Evolutionary conservation across 2,329 filamentous ascomycete species (phyloP), one percentile per base, ranked within the genome.

Genomic region (Bertia moriformis): DNA sequence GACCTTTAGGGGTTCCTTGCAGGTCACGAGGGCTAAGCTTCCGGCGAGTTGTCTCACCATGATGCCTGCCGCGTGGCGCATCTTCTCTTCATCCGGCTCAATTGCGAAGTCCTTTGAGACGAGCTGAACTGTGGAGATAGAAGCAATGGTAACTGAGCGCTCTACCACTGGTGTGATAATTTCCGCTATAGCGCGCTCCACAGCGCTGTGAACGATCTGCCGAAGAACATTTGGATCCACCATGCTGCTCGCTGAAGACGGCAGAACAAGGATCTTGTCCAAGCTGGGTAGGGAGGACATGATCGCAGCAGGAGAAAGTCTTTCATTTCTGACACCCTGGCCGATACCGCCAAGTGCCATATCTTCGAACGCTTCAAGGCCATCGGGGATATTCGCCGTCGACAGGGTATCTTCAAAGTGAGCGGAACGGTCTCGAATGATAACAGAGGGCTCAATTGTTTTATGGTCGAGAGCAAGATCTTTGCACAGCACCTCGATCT

Each of bases 81-180:
- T 71, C 44, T 85, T 83, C 46, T 84, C 83, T 59, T 93, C 85
- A 51, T 95, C 87, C 2, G 81, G 76, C 52, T 98, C 93, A 40
- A 88, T 93, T 0, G 85, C 83, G 54, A 96, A 98, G 55, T 98
- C 91, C 56, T 98, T 98, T 49, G 84, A 79, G 32, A 98, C 84
- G 60, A 98, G 83, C 57, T 96, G 87, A 44, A 87, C 83, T 0
- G 93, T 95, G 2, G 89, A 93, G 43, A 98, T 96, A 1, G 89
- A 89, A 36, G 91, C 91, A 55, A 98, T 98, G 0, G 93, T 96
- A 29, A 98, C 89, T 2, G 91, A 98, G 40, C 91, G 76, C 56
- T 98, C 93, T 13, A 98, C 93, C 1, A 98, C 91, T 18, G 91
- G 93, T 39, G 89, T 86, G 43, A 98, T 96, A 41, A 98, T 98